phyloP scores from a whole-genome alignment of 2,329 filamentous ascomycete species.

The Catunica adiposa region DNA sequence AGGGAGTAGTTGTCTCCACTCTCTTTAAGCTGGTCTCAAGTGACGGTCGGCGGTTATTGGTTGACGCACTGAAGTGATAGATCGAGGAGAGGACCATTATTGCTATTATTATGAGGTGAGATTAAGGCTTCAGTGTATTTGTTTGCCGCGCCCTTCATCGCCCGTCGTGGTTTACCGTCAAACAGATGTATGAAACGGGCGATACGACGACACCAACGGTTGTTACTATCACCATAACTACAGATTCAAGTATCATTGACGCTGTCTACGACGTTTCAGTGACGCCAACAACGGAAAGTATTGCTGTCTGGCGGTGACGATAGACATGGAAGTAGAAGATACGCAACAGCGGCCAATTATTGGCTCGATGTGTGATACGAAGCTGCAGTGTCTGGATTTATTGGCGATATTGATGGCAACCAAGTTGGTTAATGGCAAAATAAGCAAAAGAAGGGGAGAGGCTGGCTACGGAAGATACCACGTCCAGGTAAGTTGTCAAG shows the following conservation, averaged over 20 bases:
- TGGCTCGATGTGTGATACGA: conserved; percentile 4
- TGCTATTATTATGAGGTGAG: too few species aligned
- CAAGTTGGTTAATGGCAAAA: not conserved
- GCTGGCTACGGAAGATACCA: too few species aligned
- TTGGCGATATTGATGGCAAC: not conserved
- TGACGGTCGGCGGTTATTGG: not conserved
- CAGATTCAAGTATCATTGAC: not conserved
- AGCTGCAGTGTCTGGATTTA: conserved; percentile 1
- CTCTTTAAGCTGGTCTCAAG: too few species aligned
- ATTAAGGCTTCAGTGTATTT: too few species aligned
- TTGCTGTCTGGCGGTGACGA: not conserved
- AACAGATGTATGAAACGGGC: too few species aligned
- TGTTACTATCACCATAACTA: too few species aligned
- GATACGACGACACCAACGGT: too few species aligned
- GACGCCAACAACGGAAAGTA: not conserved
- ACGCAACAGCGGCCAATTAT: conserved; percentile 2
- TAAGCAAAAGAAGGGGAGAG: not conserved
- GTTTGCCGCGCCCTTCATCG: too few species aligned
- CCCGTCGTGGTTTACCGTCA: too few species aligned
- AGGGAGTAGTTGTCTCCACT: too few species aligned
- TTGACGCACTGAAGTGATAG: not conserved
- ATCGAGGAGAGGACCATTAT: too few species aligned
- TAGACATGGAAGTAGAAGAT: not conserved
- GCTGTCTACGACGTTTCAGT: not conserved
- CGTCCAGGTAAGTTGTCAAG: too few species aligned